Percentiles rank a stretch among this genome's conserved stretches.
Evolutionary conservation across 176 grass and related monocot species (phyloP).

Genomic region (Musa itinerans): DNA sequence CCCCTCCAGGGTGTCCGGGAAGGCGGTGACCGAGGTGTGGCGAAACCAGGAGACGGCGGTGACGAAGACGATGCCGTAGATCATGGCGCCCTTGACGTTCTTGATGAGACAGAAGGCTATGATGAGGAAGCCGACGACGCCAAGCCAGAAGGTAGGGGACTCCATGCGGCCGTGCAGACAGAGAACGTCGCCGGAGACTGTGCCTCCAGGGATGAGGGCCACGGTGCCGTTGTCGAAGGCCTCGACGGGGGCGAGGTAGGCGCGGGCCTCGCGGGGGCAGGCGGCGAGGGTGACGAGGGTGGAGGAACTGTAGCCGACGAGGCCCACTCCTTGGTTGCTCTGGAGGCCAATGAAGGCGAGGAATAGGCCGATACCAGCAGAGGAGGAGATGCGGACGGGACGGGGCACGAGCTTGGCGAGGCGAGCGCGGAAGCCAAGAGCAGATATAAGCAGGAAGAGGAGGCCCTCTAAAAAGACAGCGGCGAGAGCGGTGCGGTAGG

Average conservation of each 20-base stretch:
- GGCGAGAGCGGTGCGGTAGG: slow-evolving; percentile 5
- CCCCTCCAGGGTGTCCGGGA: neutral
- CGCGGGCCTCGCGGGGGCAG: neutral
- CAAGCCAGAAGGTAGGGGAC: slow-evolving; percentile 3
- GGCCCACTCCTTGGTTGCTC: neutral
- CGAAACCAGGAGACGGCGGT: slow-evolving; percentile 8
- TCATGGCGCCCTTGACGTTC: slow-evolving; percentile 1
- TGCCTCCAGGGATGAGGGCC: neutral
- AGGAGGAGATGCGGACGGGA: slow-evolving; percentile 4
- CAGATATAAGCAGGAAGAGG: neutral
- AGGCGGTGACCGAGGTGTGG: slow-evolving; percentile 5
- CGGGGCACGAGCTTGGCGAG: neutral
- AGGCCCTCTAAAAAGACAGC: slow-evolving; percentile 5
- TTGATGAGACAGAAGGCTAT: slow-evolving; percentile 9
- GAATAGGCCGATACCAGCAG: slow-evolving; percentile 9
- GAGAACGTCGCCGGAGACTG: neutral
- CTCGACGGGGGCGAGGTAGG: neutral
- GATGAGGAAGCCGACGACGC: neutral
- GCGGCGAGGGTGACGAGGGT: slow-evolving; percentile 10
- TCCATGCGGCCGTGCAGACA: slow-evolving; percentile 8
- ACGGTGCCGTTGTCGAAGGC: slow-evolving; percentile 5
- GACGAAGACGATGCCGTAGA: slow-evolving; percentile 15
- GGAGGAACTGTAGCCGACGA: slow-evolving; percentile 11
- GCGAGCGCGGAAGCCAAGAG: neutral
- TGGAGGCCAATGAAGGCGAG: slow-evolving; percentile 16